Base-by-base conservation (phyloP, 306 rosid genomes). In the Erythrophleum fordii region DNA sequence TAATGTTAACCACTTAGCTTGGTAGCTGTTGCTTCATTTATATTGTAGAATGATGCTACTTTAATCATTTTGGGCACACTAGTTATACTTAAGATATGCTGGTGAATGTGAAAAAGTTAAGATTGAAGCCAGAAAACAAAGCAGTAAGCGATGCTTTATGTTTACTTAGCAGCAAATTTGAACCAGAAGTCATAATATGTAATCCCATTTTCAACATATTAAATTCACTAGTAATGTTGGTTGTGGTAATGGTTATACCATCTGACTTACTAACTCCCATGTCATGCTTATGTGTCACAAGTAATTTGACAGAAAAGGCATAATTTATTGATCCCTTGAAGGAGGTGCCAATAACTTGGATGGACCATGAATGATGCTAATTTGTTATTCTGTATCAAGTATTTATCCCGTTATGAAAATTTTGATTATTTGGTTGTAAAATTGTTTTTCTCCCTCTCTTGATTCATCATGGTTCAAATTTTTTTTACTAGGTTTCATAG, bases 361-460 rank as follows among this genome's bases (percentile, higher is more conserved):
- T 0, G 34, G 9, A 17, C 64, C 22, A 23, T n/a, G n/a, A n/a
- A n/a, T n/a, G n/a, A n/a, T n/a, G n/a, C n/a, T n/a, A n/a, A 58
- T 23, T 23, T 58, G 14, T 58, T 25, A 58, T 53, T 13, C 28
- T 53, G 16, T 22, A 0, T 58, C 0, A 58, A 56, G 59, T 55
- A 55, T 22, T 35, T 49, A 46, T 75, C 25, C 48, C 31, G 49
- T 41, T 81, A 23, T 66, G 84, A 66, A 51, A 20, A 16, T 80
- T 49, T 62, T 73, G 46, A 37, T 62, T 48, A 28, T 46, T 58
- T 46, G 61, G 42, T 20, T 58, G 51, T 42, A 11, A 67, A n/a
- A 56, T 8, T 48, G 44, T 78, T 49, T 29, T 17, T 1, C n/a
- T 37, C 35, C 13, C 28, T 6, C 42, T 37, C 34, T 72, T 51